phyloP scores from a whole-genome alignment of 1,284 basidiomycete species.

The Cutaneotrichosporon cavernicola region DNA sequence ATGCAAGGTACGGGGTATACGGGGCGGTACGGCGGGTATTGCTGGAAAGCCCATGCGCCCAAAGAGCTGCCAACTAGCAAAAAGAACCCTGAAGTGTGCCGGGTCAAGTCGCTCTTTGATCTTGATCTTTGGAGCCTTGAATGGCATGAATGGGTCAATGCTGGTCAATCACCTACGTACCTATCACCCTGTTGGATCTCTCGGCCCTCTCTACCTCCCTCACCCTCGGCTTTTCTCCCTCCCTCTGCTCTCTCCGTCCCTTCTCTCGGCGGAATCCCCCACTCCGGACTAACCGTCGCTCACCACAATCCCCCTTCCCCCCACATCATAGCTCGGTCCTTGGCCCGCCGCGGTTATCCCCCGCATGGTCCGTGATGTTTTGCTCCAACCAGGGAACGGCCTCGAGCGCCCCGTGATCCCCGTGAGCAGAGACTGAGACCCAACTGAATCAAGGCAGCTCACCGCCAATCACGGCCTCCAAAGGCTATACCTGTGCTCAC shows the following conservation, averaged over 20 bases:
- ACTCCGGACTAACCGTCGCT: slow-evolving; percentile 9
- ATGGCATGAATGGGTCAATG: no score
- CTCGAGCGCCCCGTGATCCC: neutral
- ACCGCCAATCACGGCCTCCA: neutral
- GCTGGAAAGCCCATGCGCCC: no score
- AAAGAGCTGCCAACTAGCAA: neutral
- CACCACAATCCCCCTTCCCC: neutral
- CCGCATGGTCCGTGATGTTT: neutral
- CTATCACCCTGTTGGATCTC: neutral
- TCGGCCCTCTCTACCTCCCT: neutral
- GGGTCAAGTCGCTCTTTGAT: slow-evolving; percentile 1
- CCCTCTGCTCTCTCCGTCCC: neutral
- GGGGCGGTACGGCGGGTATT: no score
- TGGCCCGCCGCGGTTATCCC: neutral
- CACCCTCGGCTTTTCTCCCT: neutral
- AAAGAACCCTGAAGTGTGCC: neutral
- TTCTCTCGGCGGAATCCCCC: slow-evolving; percentile 8
- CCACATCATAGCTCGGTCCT: neutral
- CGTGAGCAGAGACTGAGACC: no score
- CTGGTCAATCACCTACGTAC: neutral
- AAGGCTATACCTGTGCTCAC: neutral
- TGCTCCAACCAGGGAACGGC: neutral
- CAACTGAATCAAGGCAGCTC: neutral
- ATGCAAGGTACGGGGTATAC: no score
- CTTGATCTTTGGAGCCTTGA: neutral